phyloP scores from a whole-genome alignment of 805 yeast genomes.

The Metschnikowia chrysomelidarum region DNA sequence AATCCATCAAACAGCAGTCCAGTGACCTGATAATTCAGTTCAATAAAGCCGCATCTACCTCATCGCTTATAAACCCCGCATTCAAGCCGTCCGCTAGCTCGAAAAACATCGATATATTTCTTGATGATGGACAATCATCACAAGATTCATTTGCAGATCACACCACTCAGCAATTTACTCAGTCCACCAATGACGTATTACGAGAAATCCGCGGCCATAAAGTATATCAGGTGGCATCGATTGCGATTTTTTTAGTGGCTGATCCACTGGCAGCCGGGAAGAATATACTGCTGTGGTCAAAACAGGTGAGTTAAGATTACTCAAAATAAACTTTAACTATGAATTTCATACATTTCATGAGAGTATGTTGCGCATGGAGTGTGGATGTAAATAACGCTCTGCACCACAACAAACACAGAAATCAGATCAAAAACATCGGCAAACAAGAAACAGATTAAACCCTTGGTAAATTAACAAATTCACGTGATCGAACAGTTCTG shows the following conservation, averaged over 20 bases:
- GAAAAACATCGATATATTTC: constrained; percentile 14
- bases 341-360: no score
- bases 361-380: no score
- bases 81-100: constrained; percentile 14
- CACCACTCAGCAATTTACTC: constrained; percentile 4
- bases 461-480: no score
- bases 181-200: constrained; percentile 6
- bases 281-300: constrained; percentile 16
- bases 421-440: background rate
- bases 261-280: constrained; percentile 3
- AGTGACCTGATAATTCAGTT: constrained; percentile 16
- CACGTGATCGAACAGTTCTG: no score
- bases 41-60: constrained; percentile 18
- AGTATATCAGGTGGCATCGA: constrained; percentile 21
- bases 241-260: constrained; percentile 18
- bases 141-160: background rate
- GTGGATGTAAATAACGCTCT: no score
- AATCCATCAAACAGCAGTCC: constrained; percentile 19
- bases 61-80: constrained; percentile 19
- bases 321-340: no score
- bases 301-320: constrained; percentile 8
- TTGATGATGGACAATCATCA: constrained; percentile 6
- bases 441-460: no score
- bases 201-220: constrained; percentile 23
- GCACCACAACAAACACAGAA: no score